phyloP scores from a whole-genome alignment of 768 basidiomycete species.

The Phylloporus sp. region DNA sequence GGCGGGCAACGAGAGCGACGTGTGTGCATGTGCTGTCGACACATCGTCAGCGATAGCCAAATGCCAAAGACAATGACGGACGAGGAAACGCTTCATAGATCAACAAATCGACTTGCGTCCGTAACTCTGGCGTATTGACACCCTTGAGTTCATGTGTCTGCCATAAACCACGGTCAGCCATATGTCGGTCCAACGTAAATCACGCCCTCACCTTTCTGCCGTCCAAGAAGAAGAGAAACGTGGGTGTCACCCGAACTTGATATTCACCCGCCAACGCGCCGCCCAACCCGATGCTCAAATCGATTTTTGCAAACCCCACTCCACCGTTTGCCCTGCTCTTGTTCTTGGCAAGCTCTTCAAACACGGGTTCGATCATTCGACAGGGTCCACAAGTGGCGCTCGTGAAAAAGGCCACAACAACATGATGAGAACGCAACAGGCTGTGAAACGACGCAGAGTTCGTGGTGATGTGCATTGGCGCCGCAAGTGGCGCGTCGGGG shows the following conservation, averaged over 20 bases:
- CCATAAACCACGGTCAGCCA: neutral
- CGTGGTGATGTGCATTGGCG: conserved; percentile 66
- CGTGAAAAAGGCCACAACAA: conserved; percentile 79
- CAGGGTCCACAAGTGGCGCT: conserved; percentile 74
- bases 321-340: conserved; percentile 45
- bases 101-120: conserved; percentile 68
- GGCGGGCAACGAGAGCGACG: too few relatives aligned
- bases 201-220: conserved; percentile 55
- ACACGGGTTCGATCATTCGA: conserved; percentile 76
- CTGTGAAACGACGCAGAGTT: conserved; percentile 69
- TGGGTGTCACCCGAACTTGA: conserved; percentile 74
- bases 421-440: conserved; percentile 60
- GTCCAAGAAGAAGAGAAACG: conserved; percentile 82
- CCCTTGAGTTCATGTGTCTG: conserved; percentile 72
- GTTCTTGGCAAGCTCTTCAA: conserved; percentile 69
- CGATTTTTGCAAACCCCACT: conserved; percentile 80
- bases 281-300: conserved; percentile 68
- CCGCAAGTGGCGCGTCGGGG: conserved; percentile 45
- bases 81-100: conserved; percentile 77
- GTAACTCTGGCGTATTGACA: conserved; percentile 61
- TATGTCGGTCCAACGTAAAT: conserved; percentile 2
- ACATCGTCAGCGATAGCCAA: neutral
- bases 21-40: conserved; percentile 69
- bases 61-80: conserved; percentile 34
- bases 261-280: conserved; percentile 54